phyloP scores from a whole-genome alignment of 345 rosid species.

The Triadica sebifera region DNA sequence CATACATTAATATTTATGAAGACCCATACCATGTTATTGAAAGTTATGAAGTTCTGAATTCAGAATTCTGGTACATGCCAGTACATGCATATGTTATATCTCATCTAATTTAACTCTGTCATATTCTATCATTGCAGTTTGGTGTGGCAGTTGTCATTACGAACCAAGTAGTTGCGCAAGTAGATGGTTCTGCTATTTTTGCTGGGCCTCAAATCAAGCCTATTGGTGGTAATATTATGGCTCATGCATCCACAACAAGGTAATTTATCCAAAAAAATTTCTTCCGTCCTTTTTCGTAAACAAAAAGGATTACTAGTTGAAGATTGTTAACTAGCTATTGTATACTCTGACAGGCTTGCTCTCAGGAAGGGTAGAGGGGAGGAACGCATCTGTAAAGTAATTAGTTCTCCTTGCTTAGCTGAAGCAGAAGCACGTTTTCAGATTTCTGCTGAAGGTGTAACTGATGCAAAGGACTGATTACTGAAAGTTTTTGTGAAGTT shows the following conservation, averaged over 20 bases:
- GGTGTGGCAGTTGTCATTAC: conserved; percentile 96
- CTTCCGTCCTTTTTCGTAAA: neutral
- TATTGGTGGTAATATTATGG: conserved; percentile 96
- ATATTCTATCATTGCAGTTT: conserved; percentile 33
- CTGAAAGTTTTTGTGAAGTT: neutral
- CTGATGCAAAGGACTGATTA: conserved; percentile 62
- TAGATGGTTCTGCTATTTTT: conserved; percentile 91
- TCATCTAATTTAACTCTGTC: too few species aligned
- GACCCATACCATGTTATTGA: too few species aligned
- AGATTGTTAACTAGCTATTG: neutral
- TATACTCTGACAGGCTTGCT: conserved; percentile 51
- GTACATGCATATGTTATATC: too few species aligned
- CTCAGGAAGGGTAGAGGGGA: conserved; percentile 93
- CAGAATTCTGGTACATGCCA: too few species aligned
- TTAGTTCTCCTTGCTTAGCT: conserved; percentile 89
- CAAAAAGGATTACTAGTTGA: neutral
- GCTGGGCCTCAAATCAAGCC: conserved; percentile 99
- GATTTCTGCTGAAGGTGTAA: conserved; percentile 76
- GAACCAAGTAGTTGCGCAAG: conserved; percentile 97
- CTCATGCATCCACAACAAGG: conserved; percentile 99
- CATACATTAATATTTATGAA: too few species aligned
- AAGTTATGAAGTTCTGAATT: too few species aligned
- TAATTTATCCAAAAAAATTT: conserved; percentile 12
- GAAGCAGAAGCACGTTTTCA: conserved; percentile 97
- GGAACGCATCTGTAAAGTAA: conserved; percentile 93